phyloP scores from a whole-genome alignment of 2,329 filamentous ascomycete genomes.

The Aspergillus jensenii region DNA sequence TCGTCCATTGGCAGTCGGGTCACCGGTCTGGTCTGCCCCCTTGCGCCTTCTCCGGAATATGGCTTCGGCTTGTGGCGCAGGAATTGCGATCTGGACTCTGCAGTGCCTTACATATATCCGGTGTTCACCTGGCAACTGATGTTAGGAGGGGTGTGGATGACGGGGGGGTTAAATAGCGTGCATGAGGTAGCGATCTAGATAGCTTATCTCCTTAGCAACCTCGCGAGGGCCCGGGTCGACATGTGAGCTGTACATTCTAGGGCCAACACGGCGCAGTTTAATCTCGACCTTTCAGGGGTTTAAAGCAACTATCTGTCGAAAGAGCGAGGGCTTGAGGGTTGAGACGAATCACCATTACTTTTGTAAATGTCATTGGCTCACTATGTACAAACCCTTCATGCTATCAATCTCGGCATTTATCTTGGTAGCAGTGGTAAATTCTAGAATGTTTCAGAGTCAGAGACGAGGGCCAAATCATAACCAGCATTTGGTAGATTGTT shows the following conservation, averaged over 20 bases:
- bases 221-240: too few relatives aligned
- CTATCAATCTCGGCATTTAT: not conserved
- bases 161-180: not conserved
- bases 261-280: not conserved
- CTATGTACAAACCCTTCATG: not conserved
- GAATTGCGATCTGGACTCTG: not conserved
- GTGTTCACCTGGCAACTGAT: not conserved
- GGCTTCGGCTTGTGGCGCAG: not conserved
- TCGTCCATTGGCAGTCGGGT: not conserved
- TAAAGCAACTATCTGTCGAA: not conserved
- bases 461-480: not conserved
- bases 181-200: too few relatives aligned
- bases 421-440: not conserved
- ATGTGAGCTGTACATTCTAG: not conserved
- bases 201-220: not conserved
- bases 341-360: too few relatives aligned
- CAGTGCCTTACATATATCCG: not conserved
- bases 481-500: not conserved
- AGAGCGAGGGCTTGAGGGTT: not conserved
- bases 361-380: not conserved
- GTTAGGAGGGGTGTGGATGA: not conserved
- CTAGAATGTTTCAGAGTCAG: not conserved
- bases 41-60: constrained; percentile 3
- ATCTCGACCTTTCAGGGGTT: not conserved
- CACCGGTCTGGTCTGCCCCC: not conserved